phyloP scores from a whole-genome alignment of 2,329 filamentous ascomycete genomes.

The Zymoseptoria brevis region DNA sequence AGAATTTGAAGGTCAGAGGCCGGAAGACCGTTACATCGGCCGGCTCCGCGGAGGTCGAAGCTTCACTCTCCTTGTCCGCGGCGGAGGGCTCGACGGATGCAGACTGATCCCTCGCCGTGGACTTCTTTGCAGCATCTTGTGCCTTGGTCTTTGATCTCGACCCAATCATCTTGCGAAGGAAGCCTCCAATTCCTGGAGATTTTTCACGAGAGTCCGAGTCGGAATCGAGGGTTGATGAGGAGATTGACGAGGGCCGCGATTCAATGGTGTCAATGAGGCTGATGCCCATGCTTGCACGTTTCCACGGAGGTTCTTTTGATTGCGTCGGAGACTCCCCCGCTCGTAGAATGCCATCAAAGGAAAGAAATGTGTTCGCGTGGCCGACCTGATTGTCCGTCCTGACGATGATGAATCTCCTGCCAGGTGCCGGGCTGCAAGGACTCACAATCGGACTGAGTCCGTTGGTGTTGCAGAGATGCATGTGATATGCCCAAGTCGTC shows the following conservation, averaged over 20 bases:
- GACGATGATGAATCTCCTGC: constrained; percentile 80
- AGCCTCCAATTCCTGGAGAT: constrained; percentile 23
- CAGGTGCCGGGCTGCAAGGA: constrained; percentile 77
- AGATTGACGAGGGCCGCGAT: constrained; percentile 18
- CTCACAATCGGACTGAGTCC: constrained; percentile 61
- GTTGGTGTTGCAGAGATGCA: constrained; percentile 60
- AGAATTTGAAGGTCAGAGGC: constrained; percentile 66
- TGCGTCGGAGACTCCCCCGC: constrained; percentile 17
- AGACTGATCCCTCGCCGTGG: constrained; percentile 3
- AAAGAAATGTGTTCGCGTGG: constrained; percentile 49
- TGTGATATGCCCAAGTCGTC: constrained; percentile 69
- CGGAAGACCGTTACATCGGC: constrained; percentile 28
- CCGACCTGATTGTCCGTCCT: constrained; percentile 62
- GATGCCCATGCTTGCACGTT: constrained; percentile 28
- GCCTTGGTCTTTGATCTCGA: constrained; percentile 23
- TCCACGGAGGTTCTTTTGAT: constrained; percentile 28
- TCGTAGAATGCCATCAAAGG: constrained; percentile 54
- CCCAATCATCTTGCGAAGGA: constrained; percentile 30
- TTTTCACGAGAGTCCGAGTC: constrained; percentile 22
- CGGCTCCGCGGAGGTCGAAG: not conserved
- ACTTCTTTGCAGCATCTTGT: constrained; percentile 8
- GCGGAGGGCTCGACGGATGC: constrained; percentile 10
- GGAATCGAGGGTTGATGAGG: constrained; percentile 20
- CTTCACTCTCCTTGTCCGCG: constrained; percentile 1
- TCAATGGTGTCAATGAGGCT: constrained; percentile 22